Evolutionary conservation across 306 rosid genomes (phyloP), one percentile per base, ranked within the genome.

Genomic region (Acacia crassicarpa): DNA sequence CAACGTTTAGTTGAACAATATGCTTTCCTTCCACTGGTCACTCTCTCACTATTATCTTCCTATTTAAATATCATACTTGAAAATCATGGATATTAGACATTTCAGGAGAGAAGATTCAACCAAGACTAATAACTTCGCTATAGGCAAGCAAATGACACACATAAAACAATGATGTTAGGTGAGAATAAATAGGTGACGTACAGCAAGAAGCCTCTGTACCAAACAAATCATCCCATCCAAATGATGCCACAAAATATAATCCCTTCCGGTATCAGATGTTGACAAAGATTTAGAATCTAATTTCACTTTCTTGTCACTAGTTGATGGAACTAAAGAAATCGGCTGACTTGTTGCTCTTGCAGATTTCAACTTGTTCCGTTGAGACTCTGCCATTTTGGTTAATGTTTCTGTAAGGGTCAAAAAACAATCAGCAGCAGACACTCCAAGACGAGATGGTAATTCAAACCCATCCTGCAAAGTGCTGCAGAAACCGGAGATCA

Each of bases 381-480:
- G 84, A 87, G 83, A 83, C 73, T 80, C 86, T 8, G 85, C 61
- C 63, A 75, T 77, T 78, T 81, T 90, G 15, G 91, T 84, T 62
- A 93, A 75, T 35, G 95, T 91, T 81, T 87, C 91, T 8, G 97
- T 86, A 77, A 93, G 83, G 82, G 91, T 74, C 84, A 93, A 75
- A 71, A 93, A 69, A 84, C 99, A 93, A 87, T 95, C 99, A 63
- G 95, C 94, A 6, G 98, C 97, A 63, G 92, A 90, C 74, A 93
- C 90, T 25, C 93, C 89, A 67, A 95, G 98, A 79, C 99, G 97
- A 70, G 99, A 88, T 51, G 99, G 99, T 76, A 95, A 84, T 86
- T 95, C 97, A 88, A 87, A 93, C 73, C 97, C 97, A 80, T 88
- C 97, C 90, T 88, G 94, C 87, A 86, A 78, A 63, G 78, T 83